Base-by-base conservation (phyloP, 192 early-diverging fungal species). In the Coemansia sp. region DNA sequence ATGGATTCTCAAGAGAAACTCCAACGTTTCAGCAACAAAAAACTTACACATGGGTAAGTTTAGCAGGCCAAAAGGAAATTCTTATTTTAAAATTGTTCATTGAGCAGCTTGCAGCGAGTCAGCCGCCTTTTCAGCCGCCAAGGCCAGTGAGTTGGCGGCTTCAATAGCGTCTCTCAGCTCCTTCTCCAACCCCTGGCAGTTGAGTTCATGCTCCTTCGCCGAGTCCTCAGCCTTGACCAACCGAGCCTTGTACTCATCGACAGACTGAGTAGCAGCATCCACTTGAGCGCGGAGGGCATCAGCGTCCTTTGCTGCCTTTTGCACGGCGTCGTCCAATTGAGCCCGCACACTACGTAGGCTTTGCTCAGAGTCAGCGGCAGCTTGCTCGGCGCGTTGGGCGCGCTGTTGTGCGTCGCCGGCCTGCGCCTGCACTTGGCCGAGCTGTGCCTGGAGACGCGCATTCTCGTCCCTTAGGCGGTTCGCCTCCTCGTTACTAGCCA, bases 381-480 rank as follows among this genome's bases (percentile, higher is more conserved):
- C 65, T 57, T 72, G 63, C 39, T 65, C 39, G 14, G 68, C 59
- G 40, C 44, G 57, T 39, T 70, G 37, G 11, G 63, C 52, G 59
- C 63, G 68, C 38, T 69, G 59, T 40, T 67, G 64, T 13, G 68
- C 39, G 33, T 67, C 63, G 63, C 70, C 44, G 26, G 62, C 65
- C 66, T 64, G 69, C 19, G 26, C 57, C 38, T 69, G 70, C 6
- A 71, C 71, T 46, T 73, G 37, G 19, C 21, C 61, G 21, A 82
- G 79, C 64, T 69, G 55, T 9, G 19, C 37, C 62, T 65, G 74
- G 64, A 76, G 65, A 88, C 87, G 28, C 85, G 89, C 65, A 87
- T 77, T 57, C 89, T 82, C 28, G 89, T 92, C 1, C 88, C 91
- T 42, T 84, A 93, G 46, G 88, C 86, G 67, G 91, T 92, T 84